Percentiles rank a stretch among this genome's conserved stretches.
These are phyloP conservation scores for Jacaranda copaia DNA, from an alignment of 257 asterid genomes.

Conservation along the genomic window DNA sequence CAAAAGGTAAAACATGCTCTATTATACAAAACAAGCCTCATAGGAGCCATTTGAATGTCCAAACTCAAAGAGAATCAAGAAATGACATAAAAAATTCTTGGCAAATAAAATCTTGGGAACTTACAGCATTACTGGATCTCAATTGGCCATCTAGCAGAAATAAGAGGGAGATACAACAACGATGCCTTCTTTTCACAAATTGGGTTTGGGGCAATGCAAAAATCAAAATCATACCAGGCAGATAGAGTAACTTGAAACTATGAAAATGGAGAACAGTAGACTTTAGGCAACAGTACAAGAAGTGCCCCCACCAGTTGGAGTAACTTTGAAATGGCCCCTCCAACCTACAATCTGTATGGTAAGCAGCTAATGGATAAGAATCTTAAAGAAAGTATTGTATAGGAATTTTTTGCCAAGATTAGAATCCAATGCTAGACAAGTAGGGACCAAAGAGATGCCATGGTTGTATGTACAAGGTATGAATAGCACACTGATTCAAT, in stretches of 20 bases:
- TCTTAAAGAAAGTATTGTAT: neutral
- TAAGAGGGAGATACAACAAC: neutral
- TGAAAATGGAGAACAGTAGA: slow-evolving; percentile 15
- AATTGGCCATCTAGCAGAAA: slow-evolving; percentile 15
- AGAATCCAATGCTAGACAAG: slow-evolving; percentile 42
- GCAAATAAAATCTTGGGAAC: slow-evolving; percentile 3
- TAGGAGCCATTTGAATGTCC: neutral
- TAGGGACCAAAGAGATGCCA: slow-evolving; percentile 32
- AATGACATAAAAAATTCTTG: neutral
- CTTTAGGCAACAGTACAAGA: slow-evolving; percentile 22
- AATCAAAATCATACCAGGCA: slow-evolving; percentile 25
- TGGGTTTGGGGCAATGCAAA: neutral
- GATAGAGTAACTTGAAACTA: slow-evolving; percentile 28
- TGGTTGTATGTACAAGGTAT: slow-evolving; percentile 12
- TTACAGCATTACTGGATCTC: neutral
- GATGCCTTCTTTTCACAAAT: neutral
- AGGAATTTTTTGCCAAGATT: slow-evolving; percentile 2
- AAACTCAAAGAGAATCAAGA: neutral
- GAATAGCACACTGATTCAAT: slow-evolving; percentile 12
- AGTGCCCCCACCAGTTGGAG: slow-evolving; percentile 28
- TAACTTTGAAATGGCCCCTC: slow-evolving; percentile 28
- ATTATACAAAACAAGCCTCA: neutral
- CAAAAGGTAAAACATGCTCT: neutral
- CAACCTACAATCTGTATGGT: slow-evolving; percentile 36
- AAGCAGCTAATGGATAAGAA: slow-evolving; percentile 3